Percentiles rank a stretch among this genome's conserved stretches.
Conservation (phyloP, 805 yeast species). For the Yamadazyma ubonensis region DNA sequence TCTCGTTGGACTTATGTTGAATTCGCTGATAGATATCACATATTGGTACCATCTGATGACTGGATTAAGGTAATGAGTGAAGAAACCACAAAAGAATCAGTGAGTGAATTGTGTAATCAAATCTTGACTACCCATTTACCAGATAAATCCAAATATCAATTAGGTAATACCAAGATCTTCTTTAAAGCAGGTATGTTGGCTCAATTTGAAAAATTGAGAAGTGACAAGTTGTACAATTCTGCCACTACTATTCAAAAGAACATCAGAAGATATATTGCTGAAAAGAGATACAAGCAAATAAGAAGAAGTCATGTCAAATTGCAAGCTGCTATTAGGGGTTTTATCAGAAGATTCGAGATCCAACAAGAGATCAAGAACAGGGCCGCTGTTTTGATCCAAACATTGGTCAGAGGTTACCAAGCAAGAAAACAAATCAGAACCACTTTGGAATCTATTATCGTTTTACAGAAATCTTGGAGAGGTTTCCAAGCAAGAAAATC, state of each 20-base stretch:
- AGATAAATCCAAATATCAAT: constrained; percentile 71
- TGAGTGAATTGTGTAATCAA: constrained; percentile 62
- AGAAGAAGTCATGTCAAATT: constrained; percentile 51
- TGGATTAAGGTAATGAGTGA: constrained; percentile 61
- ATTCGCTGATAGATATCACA: constrained; percentile 85
- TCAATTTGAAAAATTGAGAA: constrained; percentile 77
- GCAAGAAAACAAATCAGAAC: constrained; percentile 41
- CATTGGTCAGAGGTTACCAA: constrained; percentile 54
- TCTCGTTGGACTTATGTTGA: constrained; percentile 94
- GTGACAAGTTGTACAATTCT: constrained; percentile 71
- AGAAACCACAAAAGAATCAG: constrained; percentile 52
- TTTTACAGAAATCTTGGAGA: constrained; percentile 48
- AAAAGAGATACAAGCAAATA: constrained; percentile 57
- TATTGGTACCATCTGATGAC: constrained; percentile 68
- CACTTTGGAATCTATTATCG: constrained; percentile 38
- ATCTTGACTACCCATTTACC: constrained; percentile 66
- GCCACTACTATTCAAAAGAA: constrained; percentile 86
- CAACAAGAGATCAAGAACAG: constrained; percentile 53
- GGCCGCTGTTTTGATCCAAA: constrained; percentile 74
- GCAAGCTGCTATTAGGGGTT: constrained; percentile 69
- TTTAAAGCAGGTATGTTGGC: constrained; percentile 97
- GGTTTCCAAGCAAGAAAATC: constrained; percentile 56
- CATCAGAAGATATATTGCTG: constrained; percentile 61
- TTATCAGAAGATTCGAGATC: constrained; percentile 52
- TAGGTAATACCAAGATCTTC: constrained; percentile 91